These are phyloP conservation scores for Steccherinum ochraceum DNA, from an alignment of 768 basidiomycete genomes.

Conservation along the genomic window DNA sequence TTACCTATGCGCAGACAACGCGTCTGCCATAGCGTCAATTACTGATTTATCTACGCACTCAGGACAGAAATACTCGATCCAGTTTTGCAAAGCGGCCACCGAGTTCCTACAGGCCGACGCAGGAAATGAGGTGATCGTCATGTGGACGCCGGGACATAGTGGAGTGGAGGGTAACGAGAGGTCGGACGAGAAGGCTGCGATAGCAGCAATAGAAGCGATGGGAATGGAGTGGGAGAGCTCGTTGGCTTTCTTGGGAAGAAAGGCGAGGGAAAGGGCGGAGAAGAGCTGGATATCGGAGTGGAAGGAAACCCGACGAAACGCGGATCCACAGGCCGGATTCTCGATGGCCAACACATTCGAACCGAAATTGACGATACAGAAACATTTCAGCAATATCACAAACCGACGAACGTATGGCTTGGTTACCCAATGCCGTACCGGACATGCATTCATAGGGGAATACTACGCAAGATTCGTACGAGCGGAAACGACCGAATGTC, in stretches of 20 bases:
- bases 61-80: neutral
- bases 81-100: neutral
- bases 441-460: neutral
- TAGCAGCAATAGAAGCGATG: conserved; percentile 12
- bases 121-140: conserved; percentile 1
- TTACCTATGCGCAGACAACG: conserved; percentile 12
- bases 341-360: neutral
- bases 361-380: neutral
- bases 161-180: conserved; percentile 21
- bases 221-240: too few relatives aligned
- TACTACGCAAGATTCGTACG: neutral
- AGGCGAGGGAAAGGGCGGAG: too few relatives aligned
- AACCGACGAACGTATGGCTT: neutral
- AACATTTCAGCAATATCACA: neutral
- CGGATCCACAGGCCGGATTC: neutral
- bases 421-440: neutral
- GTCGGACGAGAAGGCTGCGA: conserved; percentile 19
- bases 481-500: neutral
- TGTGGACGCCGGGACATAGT: conserved; percentile 22
- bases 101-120: conserved; percentile 2
- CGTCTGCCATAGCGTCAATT: conserved; percentile 6
- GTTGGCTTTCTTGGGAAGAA: too few relatives aligned
- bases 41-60: neutral
- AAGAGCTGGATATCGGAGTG: too few relatives aligned
- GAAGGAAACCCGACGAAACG: neutral